Conservation (phyloP, 306 rosid species). For the Biancaea sappan region DNA sequence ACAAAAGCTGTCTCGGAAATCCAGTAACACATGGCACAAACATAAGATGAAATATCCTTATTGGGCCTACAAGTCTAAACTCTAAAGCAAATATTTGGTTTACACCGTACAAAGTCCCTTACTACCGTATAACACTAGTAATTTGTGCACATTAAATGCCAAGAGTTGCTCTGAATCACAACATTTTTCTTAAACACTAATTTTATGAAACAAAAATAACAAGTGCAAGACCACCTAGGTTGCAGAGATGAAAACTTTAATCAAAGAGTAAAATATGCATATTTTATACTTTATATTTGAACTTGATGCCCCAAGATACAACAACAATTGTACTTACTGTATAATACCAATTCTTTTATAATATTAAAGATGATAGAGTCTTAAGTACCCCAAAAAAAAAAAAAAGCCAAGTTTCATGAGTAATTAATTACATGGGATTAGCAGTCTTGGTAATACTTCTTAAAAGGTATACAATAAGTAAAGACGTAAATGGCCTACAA, state of each 20-base stretch:
- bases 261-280: neutral
- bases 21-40: neutral
- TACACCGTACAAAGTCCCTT: neutral
- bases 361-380: conserved; percentile 19
- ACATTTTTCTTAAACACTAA: neutral
- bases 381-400: conserved; percentile 3
- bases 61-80: neutral
- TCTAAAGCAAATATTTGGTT: neutral
- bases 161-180: neutral
- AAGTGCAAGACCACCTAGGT: neutral
- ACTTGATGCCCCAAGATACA: neutral
- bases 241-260: neutral
- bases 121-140: too few species aligned
- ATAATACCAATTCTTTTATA: neutral
- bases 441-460: conserved; percentile 3
- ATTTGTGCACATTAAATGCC: neutral
- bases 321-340: neutral
- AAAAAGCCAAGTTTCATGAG: conserved; percentile 14
- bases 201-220: neutral
- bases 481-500: conserved; percentile 14
- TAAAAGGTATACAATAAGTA: neutral
- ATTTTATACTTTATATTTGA: neutral
- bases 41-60: neutral
- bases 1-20: neutral
- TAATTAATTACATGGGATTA: neutral